Evolutionary conservation across 768 basidiomycete genomes (phyloP).

Genomic region (Royoungia palumana): DNA sequence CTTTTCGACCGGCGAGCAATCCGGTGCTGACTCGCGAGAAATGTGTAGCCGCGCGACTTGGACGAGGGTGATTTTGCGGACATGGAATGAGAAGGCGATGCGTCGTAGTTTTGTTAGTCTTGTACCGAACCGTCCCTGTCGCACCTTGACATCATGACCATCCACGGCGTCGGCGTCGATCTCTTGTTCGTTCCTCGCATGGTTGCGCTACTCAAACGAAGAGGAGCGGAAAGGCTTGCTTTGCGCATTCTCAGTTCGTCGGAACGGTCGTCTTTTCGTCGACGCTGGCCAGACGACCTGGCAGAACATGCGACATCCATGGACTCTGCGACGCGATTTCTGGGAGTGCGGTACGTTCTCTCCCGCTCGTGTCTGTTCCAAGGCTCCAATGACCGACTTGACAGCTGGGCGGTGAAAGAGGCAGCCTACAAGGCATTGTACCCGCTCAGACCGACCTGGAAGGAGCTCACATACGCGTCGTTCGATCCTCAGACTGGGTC

Average conservation of each 20-base stretch:
- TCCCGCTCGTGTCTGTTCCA: not conserved
- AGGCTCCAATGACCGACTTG: not conserved
- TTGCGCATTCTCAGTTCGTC: constrained; percentile 56
- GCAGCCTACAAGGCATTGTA: constrained; percentile 84
- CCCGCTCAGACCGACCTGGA: constrained; percentile 69
- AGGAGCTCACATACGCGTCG: constrained; percentile 56
- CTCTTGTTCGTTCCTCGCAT: constrained; percentile 70
- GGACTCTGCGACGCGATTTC: constrained; percentile 40
- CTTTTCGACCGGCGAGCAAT: constrained; percentile 1
- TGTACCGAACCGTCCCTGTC: not conserved
- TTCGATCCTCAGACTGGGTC: constrained; percentile 33
- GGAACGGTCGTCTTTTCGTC: constrained; percentile 38
- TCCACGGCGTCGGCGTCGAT: constrained; percentile 77
- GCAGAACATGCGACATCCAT: constrained; percentile 4
- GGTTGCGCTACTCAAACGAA: constrained; percentile 47
- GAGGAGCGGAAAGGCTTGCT: constrained; percentile 47
- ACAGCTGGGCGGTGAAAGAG: constrained; percentile 82
- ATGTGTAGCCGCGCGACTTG: constrained; percentile 87
- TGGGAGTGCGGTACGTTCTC: constrained; percentile 63
- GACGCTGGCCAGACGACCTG: constrained; percentile 6
- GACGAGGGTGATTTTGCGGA: constrained; percentile 91
- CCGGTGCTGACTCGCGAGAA: constrained; percentile 10
- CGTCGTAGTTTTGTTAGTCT: not conserved
- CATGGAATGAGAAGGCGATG: constrained; percentile 45
- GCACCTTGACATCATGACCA: constrained; percentile 42